Conservation (phyloP, 2,329 filamentous ascomycete species). For the Mariannaea elegans region DNA sequence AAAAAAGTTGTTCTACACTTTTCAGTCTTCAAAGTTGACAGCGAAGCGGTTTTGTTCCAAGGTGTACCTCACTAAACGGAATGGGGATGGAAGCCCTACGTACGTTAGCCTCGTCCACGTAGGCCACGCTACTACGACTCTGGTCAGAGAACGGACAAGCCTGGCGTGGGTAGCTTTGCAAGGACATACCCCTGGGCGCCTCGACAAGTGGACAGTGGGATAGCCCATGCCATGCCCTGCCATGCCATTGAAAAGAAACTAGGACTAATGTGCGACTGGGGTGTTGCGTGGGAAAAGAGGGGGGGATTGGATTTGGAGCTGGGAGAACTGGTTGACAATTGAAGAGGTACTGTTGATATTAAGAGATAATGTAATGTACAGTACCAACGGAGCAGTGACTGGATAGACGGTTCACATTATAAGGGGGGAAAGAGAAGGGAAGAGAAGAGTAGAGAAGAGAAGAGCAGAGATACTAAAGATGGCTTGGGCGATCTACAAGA, state of each 20-base stretch:
- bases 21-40: neutral
- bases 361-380: too few species aligned
- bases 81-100: slow-evolving; percentile 18
- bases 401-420: too few species aligned
- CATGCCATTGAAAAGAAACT: slow-evolving; percentile 10
- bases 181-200: slow-evolving; percentile 3
- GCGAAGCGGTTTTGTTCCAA: neutral
- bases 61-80: slow-evolving; percentile 17
- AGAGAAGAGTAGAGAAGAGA: too few species aligned
- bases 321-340: neutral
- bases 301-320: neutral
- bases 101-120: slow-evolving; percentile 21
- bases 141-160: neutral
- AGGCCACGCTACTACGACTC: slow-evolving; percentile 8
- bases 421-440: too few species aligned
- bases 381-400: too few species aligned
- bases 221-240: slow-evolving; percentile 5
- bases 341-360: neutral
- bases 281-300: slow-evolving; percentile 14
- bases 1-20: too few species aligned
- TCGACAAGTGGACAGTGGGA: neutral
- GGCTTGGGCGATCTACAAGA: too few species aligned
- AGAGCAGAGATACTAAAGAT: too few species aligned
- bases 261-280: slow-evolving; percentile 10
- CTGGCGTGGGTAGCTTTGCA: slow-evolving; percentile 5